Conservation (phyloP, 495 filamentous ascomycete species). For the Acidiella bohemica region DNA sequence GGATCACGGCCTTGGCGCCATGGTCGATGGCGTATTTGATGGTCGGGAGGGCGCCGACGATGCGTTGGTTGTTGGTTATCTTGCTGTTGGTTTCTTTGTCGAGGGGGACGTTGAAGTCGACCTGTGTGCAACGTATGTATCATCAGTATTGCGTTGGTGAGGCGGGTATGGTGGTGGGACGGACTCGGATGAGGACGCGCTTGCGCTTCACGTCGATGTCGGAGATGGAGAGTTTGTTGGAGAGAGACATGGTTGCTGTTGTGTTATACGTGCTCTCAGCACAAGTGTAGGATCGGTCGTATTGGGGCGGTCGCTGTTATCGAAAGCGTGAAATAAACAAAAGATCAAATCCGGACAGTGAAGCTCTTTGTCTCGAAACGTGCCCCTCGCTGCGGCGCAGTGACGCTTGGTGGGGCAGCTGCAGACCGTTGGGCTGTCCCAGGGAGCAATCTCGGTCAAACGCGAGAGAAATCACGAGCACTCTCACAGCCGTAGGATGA, state of each 20-base stretch:
- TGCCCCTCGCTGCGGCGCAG: no score
- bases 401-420: no score
- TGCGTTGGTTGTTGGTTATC: constrained; percentile 96
- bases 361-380: no score
- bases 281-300: background rate
- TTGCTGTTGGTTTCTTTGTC: constrained; percentile 59
- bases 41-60: constrained; percentile 90
- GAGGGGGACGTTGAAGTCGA: constrained; percentile 99
- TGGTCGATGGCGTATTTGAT: constrained; percentile 96
- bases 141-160: constrained; percentile 1
- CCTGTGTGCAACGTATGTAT: no score
- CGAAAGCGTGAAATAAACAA: background rate
- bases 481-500: no score
- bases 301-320: background rate
- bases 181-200: constrained; percentile 90
- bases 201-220: constrained; percentile 96
- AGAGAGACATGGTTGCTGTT: constrained; percentile 66
- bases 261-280: background rate
- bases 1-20: constrained; percentile 84
- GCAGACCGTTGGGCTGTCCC: no score
- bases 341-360: background rate
- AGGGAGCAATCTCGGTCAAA: no score
- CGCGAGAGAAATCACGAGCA: no score
- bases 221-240: constrained; percentile 92
- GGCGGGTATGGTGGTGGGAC: constrained; percentile 28